Conservation (phyloP, 1,139 yeast genomes). For the Protomyces macrosporus region DNA sequence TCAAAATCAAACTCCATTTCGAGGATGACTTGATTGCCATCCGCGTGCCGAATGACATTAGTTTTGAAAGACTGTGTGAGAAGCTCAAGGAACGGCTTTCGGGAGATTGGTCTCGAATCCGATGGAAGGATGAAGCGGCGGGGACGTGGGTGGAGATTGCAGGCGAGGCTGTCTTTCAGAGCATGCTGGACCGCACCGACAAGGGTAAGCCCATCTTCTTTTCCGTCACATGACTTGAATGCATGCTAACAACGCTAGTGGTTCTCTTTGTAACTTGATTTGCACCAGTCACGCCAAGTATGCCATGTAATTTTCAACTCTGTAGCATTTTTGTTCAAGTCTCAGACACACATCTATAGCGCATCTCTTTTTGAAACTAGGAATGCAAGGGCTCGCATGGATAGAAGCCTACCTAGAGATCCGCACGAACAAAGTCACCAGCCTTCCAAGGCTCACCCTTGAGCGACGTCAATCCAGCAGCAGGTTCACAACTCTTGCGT, state of each 20-base stretch:
- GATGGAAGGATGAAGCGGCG: constrained; percentile 35
- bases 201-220: constrained; percentile 37
- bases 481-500: constrained; percentile 71
- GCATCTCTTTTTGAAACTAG: too few species aligned
- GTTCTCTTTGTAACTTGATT: not conserved
- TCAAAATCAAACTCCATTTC: constrained; percentile 79
- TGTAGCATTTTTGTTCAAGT: too few species aligned
- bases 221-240: constrained; percentile 31
- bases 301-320: too few species aligned
- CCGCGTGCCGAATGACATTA: constrained; percentile 56
- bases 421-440: constrained; percentile 25
- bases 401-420: not conserved
- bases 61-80: constrained; percentile 56
- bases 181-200: constrained; percentile 37
- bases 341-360: too few species aligned
- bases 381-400: too few species aligned
- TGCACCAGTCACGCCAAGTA: too few species aligned
- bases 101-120: constrained; percentile 36
- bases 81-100: constrained; percentile 61
- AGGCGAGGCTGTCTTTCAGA: constrained; percentile 37
- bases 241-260: not conserved
- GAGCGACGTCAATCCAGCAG: constrained; percentile 19
- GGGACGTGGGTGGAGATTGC: constrained; percentile 36
- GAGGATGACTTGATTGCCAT: constrained; percentile 89
- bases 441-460: constrained; percentile 26